phyloP scores from a whole-genome alignment of 768 basidiomycete genomes.

The Amanita brunnescens region DNA sequence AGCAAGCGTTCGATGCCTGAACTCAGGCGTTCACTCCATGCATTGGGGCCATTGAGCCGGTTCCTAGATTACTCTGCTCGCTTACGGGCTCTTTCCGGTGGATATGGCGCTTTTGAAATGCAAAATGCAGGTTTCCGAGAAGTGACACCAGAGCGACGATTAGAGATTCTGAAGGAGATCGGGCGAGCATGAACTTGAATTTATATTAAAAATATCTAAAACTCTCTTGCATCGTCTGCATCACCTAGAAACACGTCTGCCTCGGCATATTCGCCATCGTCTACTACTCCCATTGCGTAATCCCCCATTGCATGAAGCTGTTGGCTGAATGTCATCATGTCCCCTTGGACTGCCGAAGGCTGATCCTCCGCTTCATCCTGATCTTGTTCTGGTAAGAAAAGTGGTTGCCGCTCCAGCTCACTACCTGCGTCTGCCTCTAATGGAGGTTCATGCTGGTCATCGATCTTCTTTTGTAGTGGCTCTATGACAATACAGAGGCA shows the following conservation, averaged over 20 bases:
- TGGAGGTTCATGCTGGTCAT: conserved; percentile 18
- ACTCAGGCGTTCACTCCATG: conserved; percentile 59
- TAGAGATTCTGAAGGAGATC: conserved; percentile 72
- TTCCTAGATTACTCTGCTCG: conserved; percentile 78
- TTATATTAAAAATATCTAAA: conserved; percentile 37
- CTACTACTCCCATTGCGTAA: conserved; percentile 39
- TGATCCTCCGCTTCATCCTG: conserved; percentile 29
- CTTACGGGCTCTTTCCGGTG: conserved; percentile 73
- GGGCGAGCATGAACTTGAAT: conserved; percentile 65
- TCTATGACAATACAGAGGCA: conserved; percentile 81
- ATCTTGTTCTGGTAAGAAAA: conserved; percentile 62
- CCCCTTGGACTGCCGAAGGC: conserved; percentile 20
- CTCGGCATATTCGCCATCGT: conserved; percentile 73
- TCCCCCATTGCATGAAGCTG: conserved; percentile 51
- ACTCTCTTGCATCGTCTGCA: conserved; percentile 66
- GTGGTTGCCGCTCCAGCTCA: conserved; percentile 34
- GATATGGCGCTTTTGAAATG: conserved; percentile 79
- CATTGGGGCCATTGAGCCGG: conserved; percentile 67
- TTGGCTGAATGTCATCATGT: conserved; percentile 73
- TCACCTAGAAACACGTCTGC: conserved; percentile 71
- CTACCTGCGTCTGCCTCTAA: background rate
- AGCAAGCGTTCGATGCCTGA: conserved; percentile 26
- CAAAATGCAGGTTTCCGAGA: conserved; percentile 64
- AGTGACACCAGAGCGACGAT: conserved; percentile 51
- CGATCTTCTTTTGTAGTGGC: conserved; percentile 59